Base-by-base conservation (phyloP, 768 basidiomycete species). In the Boletus subparvulus region DNA sequence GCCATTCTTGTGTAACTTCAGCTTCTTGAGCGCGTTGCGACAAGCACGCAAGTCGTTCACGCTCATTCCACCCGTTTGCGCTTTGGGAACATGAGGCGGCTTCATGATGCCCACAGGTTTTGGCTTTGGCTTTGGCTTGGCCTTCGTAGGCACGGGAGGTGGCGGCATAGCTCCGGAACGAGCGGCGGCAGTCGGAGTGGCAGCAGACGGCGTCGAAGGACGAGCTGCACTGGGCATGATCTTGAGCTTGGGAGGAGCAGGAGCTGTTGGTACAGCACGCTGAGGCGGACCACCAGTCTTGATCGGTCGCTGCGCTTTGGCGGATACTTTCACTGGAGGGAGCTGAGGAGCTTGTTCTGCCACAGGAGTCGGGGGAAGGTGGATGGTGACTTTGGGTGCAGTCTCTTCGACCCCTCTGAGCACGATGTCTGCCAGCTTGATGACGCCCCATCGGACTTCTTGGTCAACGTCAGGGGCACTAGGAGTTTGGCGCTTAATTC, bases 371-470 rank as follows among this genome's bases (percentile, higher is more conserved):
- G 83, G 76, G 9, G 84, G 81, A 51, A 94, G 83, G 62, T 92
- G 90, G 48, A 95, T 86, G 45, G 85, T 90, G 59, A 95, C 86
- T 55, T 92, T 94, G 1, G 95, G 95, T 7, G 89, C 77, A 2
- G 85, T 80, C 72, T 98, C 96, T 55, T 92, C 86, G 4, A 85
- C 77, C 24, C 92, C 89, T 50, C 87, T 85, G 62, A 95, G 87
- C 42, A 94, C 81, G 19, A 96, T 79, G 64, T 98, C 96, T 6
- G 92, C 92, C 24, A 97, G 77, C 73, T 98, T 98, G 65, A 98
- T 78, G 47, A 96, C 75, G 61, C 88, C 92, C 85, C 93, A 92
- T 45, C 94, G 87, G 40, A 95, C 89, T 74, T 96, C 91, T 65
- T 91, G 81, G 69, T 97, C 94, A 52, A 85, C 79, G 57, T 88